A percentile compares a stretch with the other conserved stretches of the same genome.
These are phyloP conservation scores for Dothideomycetes sp. DNA, from an alignment of 2,329 filamentous ascomycete species.

Conservation along the genomic window DNA sequence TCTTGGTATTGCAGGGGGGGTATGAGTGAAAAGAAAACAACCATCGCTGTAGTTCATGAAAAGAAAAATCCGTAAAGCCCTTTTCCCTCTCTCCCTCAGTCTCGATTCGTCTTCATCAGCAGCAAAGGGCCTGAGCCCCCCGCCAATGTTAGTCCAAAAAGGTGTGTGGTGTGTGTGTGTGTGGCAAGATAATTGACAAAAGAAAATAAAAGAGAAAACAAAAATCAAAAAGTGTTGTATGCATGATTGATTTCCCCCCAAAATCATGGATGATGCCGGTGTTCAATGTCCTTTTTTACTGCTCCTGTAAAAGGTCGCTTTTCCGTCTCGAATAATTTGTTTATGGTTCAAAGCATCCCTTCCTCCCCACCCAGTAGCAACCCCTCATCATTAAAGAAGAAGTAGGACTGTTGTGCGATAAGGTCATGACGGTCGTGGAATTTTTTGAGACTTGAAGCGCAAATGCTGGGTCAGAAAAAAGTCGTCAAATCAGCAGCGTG, in stretches of 20 bases:
- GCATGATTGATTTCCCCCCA: slow-evolving; percentile 6
- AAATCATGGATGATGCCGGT: slow-evolving; percentile 5
- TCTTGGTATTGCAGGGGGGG: slow-evolving; percentile 8
- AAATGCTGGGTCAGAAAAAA: slow-evolving; percentile 12
- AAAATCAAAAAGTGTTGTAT: too few relatives aligned
- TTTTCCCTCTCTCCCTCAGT: slow-evolving; percentile 5
- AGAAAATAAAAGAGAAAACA: too few relatives aligned
- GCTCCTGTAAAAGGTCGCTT: too few relatives aligned
- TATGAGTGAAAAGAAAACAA: too few relatives aligned
- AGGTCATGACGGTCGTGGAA: slow-evolving; percentile 13
- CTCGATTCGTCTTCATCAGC: slow-evolving; percentile 9
- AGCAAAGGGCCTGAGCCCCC: too few relatives aligned
- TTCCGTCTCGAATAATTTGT: too few relatives aligned
- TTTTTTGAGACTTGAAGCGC: slow-evolving; percentile 2
- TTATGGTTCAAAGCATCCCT: too few relatives aligned
- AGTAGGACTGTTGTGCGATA: neutral
- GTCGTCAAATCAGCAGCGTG: slow-evolving; percentile 13
- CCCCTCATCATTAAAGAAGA: slow-evolving; percentile 4
- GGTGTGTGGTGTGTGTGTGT: too few relatives aligned
- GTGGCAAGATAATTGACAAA: too few relatives aligned
- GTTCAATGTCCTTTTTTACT: slow-evolving; percentile 4
- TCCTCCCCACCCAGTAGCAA: neutral
- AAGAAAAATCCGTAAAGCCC: slow-evolving; percentile 13
- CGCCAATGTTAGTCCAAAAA: too few relatives aligned
- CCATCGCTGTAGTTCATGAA: slow-evolving; percentile 4